These are phyloP conservation scores for Botryococcus braunii DNA, from an alignment of 163 green algal genomes.

Conservation along the genomic window DNA sequence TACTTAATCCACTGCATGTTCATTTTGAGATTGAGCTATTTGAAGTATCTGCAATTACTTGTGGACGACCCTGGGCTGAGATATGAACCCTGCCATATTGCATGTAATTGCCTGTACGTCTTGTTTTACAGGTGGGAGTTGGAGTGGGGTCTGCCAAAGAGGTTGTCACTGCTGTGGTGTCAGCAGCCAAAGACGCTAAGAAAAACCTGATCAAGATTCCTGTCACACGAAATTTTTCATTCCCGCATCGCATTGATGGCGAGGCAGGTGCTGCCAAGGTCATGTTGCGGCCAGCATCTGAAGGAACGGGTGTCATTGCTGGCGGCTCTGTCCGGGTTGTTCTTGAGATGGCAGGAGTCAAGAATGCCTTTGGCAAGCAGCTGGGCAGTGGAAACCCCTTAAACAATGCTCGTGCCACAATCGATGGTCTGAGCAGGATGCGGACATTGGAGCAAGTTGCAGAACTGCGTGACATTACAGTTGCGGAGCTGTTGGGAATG, in stretches of 20 bases:
- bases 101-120: too few relatives aligned
- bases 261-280: conserved; percentile 70
- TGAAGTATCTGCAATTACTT: too few relatives aligned
- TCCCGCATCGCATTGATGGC: conserved; percentile 80
- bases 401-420: conserved; percentile 87
- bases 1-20: too few relatives aligned
- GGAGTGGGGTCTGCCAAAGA: conserved; percentile 80
- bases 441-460: conserved; percentile 68
- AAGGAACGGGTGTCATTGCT: conserved; percentile 68
- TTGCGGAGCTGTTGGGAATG: conserved; percentile 53
- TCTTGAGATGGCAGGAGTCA: conserved; percentile 87
- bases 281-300: conserved; percentile 79
- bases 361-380: conserved; percentile 93
- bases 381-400: conserved; percentile 74
- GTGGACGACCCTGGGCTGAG: too few relatives aligned
- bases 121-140: conserved; percentile 66
- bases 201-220: conserved; percentile 53
- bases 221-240: conserved; percentile 55
- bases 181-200: conserved; percentile 67
- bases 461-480: conserved; percentile 56
- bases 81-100: too few relatives aligned
- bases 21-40: too few relatives aligned
- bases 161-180: conserved; percentile 67
- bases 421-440: conserved; percentile 75
- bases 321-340: conserved; percentile 80